phyloP scores from a whole-genome alignment of 2,329 filamentous ascomycete genomes.

The Sclerotinia borealis region DNA sequence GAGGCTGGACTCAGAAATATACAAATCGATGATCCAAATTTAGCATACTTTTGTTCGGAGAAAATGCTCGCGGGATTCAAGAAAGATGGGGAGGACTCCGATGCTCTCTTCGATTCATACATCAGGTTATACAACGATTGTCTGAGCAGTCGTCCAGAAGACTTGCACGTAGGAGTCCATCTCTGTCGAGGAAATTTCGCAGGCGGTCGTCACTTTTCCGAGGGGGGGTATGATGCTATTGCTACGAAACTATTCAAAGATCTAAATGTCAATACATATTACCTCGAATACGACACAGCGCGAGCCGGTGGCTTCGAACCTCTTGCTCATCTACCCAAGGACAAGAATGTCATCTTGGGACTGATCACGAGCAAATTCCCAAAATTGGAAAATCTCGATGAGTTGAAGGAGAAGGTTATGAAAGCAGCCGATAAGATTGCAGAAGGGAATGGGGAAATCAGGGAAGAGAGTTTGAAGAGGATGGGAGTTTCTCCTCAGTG shows the following conservation, averaged over 20 bases:
- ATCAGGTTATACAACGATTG: slow-evolving; percentile 72
- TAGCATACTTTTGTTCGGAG: slow-evolving; percentile 68
- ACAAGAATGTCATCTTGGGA: slow-evolving; percentile 59
- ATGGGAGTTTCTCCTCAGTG: slow-evolving; percentile 66
- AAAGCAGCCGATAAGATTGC: slow-evolving; percentile 63
- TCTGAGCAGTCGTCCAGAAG: slow-evolving; percentile 54
- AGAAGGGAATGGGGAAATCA: slow-evolving; percentile 56
- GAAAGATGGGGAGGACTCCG: slow-evolving; percentile 60
- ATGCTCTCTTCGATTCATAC: slow-evolving; percentile 68
- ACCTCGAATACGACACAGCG: slow-evolving; percentile 63
- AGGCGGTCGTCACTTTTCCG: slow-evolving; percentile 58
- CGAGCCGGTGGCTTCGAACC: slow-evolving; percentile 62
- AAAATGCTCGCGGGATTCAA: slow-evolving; percentile 67
- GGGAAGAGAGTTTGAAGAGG: slow-evolving; percentile 62
- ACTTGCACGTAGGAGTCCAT: slow-evolving; percentile 73
- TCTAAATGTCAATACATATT: slow-evolving; percentile 60
- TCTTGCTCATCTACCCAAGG: slow-evolving; percentile 51
- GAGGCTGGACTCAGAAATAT: slow-evolving; percentile 47
- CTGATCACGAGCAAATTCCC: slow-evolving; percentile 58
- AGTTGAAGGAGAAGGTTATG: slow-evolving; percentile 52
- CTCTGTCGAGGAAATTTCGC: slow-evolving; percentile 67
- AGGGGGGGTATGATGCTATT: slow-evolving; percentile 62
- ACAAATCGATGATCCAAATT: slow-evolving; percentile 50
- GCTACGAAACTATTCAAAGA: slow-evolving; percentile 59
- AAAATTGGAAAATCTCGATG: slow-evolving; percentile 55